Conservation (phyloP, 805 yeast species). For the Candida awuae region DNA sequence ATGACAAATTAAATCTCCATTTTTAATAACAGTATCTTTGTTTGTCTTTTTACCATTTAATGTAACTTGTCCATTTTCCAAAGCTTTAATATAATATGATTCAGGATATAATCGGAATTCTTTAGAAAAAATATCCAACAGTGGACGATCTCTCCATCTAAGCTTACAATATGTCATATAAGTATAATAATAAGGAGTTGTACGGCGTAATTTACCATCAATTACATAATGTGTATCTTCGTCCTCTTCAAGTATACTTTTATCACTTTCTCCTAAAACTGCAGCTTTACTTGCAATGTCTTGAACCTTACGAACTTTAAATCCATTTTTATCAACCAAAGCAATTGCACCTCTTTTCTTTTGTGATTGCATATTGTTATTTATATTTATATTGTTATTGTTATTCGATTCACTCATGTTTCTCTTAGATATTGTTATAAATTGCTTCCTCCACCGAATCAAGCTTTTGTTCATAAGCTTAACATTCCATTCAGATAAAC, state of each 20-base stretch:
- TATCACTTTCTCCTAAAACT: constrained; percentile 29
- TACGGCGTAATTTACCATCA: constrained; percentile 58
- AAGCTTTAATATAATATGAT: constrained; percentile 51
- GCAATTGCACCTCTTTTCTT: constrained; percentile 9
- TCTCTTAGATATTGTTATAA: too few species aligned
- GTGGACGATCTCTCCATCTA: constrained; percentile 82
- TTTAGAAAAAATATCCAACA: constrained; percentile 69
- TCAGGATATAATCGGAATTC: constrained; percentile 80
- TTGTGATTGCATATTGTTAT: neutral
- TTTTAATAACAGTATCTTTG: constrained; percentile 56
- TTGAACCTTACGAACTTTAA: constrained; percentile 37
- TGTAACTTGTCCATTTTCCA: constrained; percentile 59
- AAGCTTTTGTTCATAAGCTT: too few species aligned
- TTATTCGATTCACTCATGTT: neutral
- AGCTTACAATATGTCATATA: constrained; percentile 85
- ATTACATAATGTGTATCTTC: constrained; percentile 50
- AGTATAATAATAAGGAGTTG: constrained; percentile 81
- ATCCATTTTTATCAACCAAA: constrained; percentile 37
- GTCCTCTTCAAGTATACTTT: constrained; percentile 43
- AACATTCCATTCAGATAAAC: too few species aligned
- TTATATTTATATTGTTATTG: neutral
- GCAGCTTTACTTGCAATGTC: constrained; percentile 37
- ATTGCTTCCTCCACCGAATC: too few species aligned
- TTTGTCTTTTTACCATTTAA: constrained; percentile 61
- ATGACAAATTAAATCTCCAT: constrained; percentile 81